phyloP scores from a whole-genome alignment of 306 rosid genomes.

The Glycine soja region DNA sequence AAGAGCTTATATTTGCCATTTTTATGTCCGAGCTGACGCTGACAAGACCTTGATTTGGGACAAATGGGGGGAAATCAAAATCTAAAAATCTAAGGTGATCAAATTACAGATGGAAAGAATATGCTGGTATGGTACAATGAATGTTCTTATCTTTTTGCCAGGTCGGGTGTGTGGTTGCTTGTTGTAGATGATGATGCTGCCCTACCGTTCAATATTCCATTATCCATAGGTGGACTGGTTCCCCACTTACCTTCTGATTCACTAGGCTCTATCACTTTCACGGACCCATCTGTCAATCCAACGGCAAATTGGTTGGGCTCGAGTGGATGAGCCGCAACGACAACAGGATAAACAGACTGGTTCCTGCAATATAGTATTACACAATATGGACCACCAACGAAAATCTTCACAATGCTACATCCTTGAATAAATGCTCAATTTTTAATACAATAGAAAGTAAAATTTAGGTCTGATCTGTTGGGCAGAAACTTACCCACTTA shows the following conservation, averaged over 20 bases:
- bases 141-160: conserved; percentile 60
- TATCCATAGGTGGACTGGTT: conserved; percentile 56
- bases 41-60: conserved; percentile 32
- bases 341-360: conserved; percentile 66
- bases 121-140: conserved; percentile 36
- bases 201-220: conserved; percentile 60
- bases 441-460: not conserved
- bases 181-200: conserved; percentile 62
- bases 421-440: conserved; percentile 5
- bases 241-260: conserved; percentile 81
- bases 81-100: conserved; percentile 47
- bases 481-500: conserved; percentile 62
- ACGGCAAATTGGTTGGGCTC: conserved; percentile 72
- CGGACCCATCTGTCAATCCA: conserved; percentile 75
- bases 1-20: conserved; percentile 45
- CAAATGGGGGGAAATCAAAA: conserved; percentile 44
- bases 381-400: not conserved
- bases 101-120: conserved; percentile 49
- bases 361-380: conserved; percentile 48
- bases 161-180: conserved; percentile 72
- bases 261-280: conserved; percentile 74
- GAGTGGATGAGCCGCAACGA: conserved; percentile 69
- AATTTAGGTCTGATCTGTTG: not conserved
- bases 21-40: conserved; percentile 48
- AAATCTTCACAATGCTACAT: conserved; percentile 1